Percentiles rank a stretch among this genome's conserved stretches.
phyloP scores from a whole-genome alignment of 1,284 basidiomycete species.

The Pascua sp. region DNA sequence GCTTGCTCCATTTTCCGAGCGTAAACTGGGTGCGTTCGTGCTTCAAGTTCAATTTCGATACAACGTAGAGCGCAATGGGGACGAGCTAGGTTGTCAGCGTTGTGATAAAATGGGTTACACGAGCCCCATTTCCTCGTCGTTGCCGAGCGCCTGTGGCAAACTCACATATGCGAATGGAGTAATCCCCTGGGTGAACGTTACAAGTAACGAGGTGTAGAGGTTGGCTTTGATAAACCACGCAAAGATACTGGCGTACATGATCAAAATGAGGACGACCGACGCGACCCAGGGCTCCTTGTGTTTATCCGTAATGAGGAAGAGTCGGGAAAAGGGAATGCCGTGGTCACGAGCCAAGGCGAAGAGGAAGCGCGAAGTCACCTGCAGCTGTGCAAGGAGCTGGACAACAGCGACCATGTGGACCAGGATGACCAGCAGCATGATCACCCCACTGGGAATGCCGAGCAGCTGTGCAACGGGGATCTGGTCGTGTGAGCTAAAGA shows the following conservation, averaged over 20 bases:
- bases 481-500: background rate
- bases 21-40: conserved; percentile 1
- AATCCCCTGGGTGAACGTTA: background rate
- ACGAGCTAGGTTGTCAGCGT: background rate
- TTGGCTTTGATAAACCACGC: background rate
- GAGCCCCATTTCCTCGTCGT: too few species aligned
- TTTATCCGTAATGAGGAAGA: conserved; percentile 34
- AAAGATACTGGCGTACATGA: background rate
- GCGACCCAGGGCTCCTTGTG: conserved; percentile 40
- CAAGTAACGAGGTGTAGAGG: background rate
- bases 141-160: too few species aligned
- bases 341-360: conserved; percentile 47
- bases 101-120: background rate
- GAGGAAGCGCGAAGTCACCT: conserved; percentile 47
- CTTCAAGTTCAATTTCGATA: background rate
- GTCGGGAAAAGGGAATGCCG: conserved; percentile 43
- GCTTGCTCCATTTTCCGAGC: background rate
- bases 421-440: conserved; percentile 11
- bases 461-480: background rate
- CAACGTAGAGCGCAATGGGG: background rate
- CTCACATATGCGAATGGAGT: conserved; percentile 1
- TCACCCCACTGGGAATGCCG: background rate
- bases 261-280: conserved; percentile 32
- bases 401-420: conserved; percentile 32
- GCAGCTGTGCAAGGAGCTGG: conserved; percentile 43